Evolutionary conservation across 1,139 yeast genomes (phyloP).

Genomic region (Pichia sp.): DNA sequence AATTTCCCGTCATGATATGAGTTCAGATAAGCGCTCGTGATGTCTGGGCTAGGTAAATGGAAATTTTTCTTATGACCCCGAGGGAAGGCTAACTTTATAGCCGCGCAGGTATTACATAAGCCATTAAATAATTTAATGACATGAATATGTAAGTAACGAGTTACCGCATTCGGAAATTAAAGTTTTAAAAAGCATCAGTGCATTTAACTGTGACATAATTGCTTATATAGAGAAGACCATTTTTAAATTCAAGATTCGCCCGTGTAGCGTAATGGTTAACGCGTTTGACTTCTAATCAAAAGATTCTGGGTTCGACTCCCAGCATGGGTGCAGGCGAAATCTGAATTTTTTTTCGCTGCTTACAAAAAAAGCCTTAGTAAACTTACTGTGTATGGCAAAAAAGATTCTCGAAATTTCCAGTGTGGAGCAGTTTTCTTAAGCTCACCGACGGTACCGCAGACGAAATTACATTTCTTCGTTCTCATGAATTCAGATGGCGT

Average conservation of each 20-base stretch:
- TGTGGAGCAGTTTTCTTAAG: not conserved
- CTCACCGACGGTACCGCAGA: not conserved
- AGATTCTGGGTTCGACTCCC: conserved; percentile 4
- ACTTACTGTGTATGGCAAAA: no score
- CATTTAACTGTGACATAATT: no score
- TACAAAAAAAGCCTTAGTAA: not conserved
- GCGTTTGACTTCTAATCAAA: conserved; percentile 4
- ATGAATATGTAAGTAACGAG: not conserved
- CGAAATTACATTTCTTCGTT: not conserved
- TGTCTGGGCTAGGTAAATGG: not conserved
- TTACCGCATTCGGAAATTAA: not conserved
- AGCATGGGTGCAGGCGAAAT: conserved; percentile 4
- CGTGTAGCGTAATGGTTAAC: conserved; percentile 4
- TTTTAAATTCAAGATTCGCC: not conserved
- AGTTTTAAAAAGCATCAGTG: no score
- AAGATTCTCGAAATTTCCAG: not conserved
- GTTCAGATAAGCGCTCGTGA: not conserved
- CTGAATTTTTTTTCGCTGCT: not conserved
- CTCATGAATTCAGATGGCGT: not conserved
- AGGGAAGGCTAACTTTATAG: no score
- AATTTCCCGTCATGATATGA: not conserved
- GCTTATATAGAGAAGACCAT: no score
- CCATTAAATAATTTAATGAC: not conserved
- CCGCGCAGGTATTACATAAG: no score
- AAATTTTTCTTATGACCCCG: not conserved